Conservation (phyloP, 2,329 filamentous ascomycete species). For the Aspergillus viridinutans region DNA sequence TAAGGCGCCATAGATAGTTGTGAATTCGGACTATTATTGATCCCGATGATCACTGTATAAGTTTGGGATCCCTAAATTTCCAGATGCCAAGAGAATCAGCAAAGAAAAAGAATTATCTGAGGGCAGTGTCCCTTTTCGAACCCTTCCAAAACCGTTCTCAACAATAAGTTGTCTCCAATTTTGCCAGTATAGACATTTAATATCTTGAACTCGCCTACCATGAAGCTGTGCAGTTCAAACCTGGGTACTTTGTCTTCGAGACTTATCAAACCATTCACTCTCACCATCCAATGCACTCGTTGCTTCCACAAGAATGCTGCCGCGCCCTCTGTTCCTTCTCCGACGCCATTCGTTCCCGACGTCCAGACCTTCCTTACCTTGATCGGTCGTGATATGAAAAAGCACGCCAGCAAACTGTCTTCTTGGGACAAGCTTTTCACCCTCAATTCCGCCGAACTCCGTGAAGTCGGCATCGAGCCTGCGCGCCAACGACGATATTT, state of each 20-base stretch:
- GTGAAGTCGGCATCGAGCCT: conserved; percentile 80
- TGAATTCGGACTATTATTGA: conserved; percentile 28
- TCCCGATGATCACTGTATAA: conserved; percentile 16
- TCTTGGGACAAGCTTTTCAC: conserved; percentile 90
- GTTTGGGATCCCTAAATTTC: conserved; percentile 27
- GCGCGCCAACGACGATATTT: conserved; percentile 78
- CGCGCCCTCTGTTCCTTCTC: conserved; percentile 55
- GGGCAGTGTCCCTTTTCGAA: not conserved
- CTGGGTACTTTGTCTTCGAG: conserved; percentile 24
- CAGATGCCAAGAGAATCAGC: conserved; percentile 2
- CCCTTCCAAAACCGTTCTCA: not conserved
- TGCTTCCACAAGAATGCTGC: conserved; percentile 39
- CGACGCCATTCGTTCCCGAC: conserved; percentile 83
- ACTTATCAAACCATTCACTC: conserved; percentile 19
- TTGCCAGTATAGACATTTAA: not conserved
- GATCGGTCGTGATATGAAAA: conserved; percentile 80
- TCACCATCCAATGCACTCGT: conserved; percentile 34
- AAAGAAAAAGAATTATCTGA: not conserved
- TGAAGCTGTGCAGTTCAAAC: conserved; percentile 28
- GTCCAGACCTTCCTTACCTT: conserved; percentile 80
- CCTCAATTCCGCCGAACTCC: conserved; percentile 70
- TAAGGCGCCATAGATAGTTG: not conserved
- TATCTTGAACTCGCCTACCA: conserved; percentile 9
- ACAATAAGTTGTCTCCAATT: not conserved
- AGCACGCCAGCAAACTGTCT: conserved; percentile 80